phyloP scores from a whole-genome alignment of 192 early-diverging fungal genomes.

The Coemansia sp. region DNA sequence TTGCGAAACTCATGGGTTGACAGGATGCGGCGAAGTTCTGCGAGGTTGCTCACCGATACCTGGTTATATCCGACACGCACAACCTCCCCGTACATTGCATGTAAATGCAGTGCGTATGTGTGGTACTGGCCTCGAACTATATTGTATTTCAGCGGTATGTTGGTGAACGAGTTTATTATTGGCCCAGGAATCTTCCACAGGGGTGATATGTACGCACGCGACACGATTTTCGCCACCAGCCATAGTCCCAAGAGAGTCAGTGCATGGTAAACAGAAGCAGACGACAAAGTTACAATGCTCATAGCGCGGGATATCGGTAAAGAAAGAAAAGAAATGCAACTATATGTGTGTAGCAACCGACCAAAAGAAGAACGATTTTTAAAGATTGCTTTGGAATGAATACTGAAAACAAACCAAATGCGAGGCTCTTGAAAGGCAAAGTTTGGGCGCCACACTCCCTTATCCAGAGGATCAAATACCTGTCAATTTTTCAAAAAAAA shows the following conservation, averaged over 20 bases:
- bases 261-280: too few relatives aligned
- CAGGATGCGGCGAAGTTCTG: constrained; percentile 25
- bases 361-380: too few relatives aligned
- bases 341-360: too few relatives aligned
- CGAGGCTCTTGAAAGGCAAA: too few relatives aligned
- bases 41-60: constrained; percentile 26
- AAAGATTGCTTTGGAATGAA: too few relatives aligned
- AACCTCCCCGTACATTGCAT: constrained; percentile 35
- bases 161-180: constrained; percentile 25
- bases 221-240: neutral
- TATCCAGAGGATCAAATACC: too few relatives aligned
- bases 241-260: neutral
- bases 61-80: constrained; percentile 43
- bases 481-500: too few relatives aligned
- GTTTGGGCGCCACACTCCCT: too few relatives aligned
- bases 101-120: constrained; percentile 18
- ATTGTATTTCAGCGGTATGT: constrained; percentile 22
- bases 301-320: neutral
- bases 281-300: neutral
- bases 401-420: too few relatives aligned
- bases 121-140: constrained; percentile 25
- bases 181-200: constrained; percentile 34
- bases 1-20: constrained; percentile 45
- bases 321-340: neutral
- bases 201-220: constrained; percentile 10